A percentile compares a stretch with the other conserved stretches of the same genome.
Conservation (phyloP, 208 protist species). For the Tritrichomonas musculus region DNA sequence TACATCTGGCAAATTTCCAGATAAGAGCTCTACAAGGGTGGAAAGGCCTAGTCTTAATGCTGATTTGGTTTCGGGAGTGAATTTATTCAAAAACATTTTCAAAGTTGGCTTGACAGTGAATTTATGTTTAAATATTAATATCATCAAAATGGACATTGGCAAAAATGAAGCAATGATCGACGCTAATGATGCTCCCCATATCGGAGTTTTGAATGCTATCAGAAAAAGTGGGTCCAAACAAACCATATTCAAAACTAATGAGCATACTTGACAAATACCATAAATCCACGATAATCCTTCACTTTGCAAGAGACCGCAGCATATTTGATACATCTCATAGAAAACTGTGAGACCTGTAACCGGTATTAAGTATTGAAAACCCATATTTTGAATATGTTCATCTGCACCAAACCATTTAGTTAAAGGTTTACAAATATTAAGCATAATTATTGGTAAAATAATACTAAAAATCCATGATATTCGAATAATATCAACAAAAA, state of each 20-base stretch:
- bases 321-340: too few species aligned
- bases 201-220: background rate
- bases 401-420: background rate
- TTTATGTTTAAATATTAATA: too few species aligned
- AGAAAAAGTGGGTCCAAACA: background rate
- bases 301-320: background rate
- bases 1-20: too few species aligned
- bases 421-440: background rate
- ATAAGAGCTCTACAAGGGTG: too few species aligned
- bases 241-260: background rate
- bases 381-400: background rate
- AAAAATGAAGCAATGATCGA: background rate
- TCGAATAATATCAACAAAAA: background rate
- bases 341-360: background rate
- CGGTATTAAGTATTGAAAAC: background rate
- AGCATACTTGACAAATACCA: background rate
- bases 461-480: background rate
- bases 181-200: background rate
- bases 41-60: too few species aligned
- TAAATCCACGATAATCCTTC: background rate
- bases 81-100: too few species aligned
- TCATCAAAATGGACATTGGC: too few species aligned
- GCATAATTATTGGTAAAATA: background rate
- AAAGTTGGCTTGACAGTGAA: too few species aligned
- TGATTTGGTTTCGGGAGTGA: too few species aligned